These are phyloP conservation scores for Elymus sibiricus DNA, from an alignment of 176 grass and related monocot genomes.

Conservation along the genomic window DNA sequence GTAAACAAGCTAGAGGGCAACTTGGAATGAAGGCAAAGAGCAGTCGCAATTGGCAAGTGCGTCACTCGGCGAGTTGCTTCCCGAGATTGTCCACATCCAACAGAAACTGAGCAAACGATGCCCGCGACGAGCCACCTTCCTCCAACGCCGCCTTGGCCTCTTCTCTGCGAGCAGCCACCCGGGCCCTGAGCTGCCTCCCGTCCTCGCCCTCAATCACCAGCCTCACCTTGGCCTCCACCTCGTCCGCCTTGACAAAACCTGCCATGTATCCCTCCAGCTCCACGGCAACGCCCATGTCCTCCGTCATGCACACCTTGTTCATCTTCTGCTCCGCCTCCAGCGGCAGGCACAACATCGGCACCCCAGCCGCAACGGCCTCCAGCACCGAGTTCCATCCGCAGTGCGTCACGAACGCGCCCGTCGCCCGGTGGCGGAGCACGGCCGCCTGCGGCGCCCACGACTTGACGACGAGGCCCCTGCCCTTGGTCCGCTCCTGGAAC, in stretches of 20 bases:
- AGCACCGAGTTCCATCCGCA: constrained; percentile 43
- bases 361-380: constrained; percentile 10
- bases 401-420: constrained; percentile 34
- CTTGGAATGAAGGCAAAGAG: no score
- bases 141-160: no score
- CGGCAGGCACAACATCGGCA: constrained; percentile 36
- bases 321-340: constrained; percentile 31
- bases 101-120: no score
- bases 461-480: not conserved
- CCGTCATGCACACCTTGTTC: constrained; percentile 32
- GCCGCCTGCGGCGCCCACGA: constrained; percentile 27
- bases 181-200: no score
- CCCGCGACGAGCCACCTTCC: no score
- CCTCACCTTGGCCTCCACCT: constrained; percentile 27
- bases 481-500: not conserved
- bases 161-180: no score
- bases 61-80: no score
- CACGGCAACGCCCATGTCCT: constrained; percentile 18
- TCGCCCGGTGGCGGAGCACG: constrained; percentile 2
- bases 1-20: no score
- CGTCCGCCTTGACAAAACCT: constrained; percentile 16
- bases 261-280: not conserved
- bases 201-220: not conserved
- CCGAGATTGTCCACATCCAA: no score
- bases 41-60: no score